phyloP scores from a whole-genome alignment of 2,329 filamentous ascomycete genomes.

The Ophiostoma triangulosporum region DNA sequence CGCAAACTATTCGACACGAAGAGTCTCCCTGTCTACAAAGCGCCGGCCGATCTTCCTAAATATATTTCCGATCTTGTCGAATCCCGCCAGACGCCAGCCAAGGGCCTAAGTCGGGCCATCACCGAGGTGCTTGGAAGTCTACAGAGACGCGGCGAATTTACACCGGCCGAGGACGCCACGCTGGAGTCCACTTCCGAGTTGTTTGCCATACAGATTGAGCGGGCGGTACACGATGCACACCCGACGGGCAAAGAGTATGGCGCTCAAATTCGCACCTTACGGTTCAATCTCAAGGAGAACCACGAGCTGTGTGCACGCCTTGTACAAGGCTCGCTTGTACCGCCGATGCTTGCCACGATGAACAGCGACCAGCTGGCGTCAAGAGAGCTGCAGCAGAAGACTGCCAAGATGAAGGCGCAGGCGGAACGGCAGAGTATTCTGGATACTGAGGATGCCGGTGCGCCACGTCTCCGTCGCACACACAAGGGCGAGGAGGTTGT shows the following conservation, averaged over 20 bases:
- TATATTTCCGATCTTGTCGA: slow-evolving; percentile 44
- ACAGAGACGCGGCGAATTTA: slow-evolving; percentile 50
- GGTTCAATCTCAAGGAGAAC: slow-evolving; percentile 85
- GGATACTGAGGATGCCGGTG: slow-evolving; percentile 55
- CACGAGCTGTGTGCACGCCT: slow-evolving; percentile 61
- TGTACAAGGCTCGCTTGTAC: slow-evolving; percentile 56
- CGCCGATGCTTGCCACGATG: slow-evolving; percentile 76
- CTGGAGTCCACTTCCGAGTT: slow-evolving; percentile 52
- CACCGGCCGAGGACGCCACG: slow-evolving; percentile 48
- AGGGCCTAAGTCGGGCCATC: slow-evolving; percentile 57
- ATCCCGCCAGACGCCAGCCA: slow-evolving; percentile 53
- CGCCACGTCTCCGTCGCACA: slow-evolving; percentile 69
- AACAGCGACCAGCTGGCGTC: slow-evolving; percentile 81
- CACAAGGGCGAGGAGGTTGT: slow-evolving; percentile 93
- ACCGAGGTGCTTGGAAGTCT: slow-evolving; percentile 50
- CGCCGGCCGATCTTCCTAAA: slow-evolving; percentile 37
- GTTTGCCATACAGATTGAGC: slow-evolving; percentile 68
- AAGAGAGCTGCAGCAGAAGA: slow-evolving; percentile 70
- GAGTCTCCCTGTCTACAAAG: slow-evolving; percentile 29
- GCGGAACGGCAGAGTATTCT: slow-evolving; percentile 77
- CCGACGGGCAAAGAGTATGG: slow-evolving; percentile 38
- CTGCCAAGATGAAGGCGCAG: slow-evolving; percentile 61
- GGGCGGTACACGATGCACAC: slow-evolving; percentile 47
- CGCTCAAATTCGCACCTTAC: slow-evolving; percentile 59
- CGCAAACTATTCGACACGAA: slow-evolving; percentile 43